Percentiles rank a stretch among this genome's conserved stretches.
These are phyloP conservation scores for Silene coronaria DNA, from an alignment of 179 eudicot species.

Conservation along the genomic window DNA sequence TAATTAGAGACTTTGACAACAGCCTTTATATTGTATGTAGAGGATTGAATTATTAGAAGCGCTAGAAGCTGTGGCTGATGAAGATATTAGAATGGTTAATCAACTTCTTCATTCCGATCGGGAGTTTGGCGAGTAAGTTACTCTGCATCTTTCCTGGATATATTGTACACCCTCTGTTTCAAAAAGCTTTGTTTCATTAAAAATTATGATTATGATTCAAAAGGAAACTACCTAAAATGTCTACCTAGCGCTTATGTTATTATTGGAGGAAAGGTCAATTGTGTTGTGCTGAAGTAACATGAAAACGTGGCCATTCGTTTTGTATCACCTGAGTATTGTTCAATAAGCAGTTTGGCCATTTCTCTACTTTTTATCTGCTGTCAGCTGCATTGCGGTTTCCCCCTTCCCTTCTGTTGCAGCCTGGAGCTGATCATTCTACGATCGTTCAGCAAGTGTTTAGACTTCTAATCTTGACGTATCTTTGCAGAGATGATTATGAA, in stretches of 20 bases:
- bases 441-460: constrained; percentile 7
- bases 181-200: too few species aligned
- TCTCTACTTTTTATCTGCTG: background rate
- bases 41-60: constrained; percentile 75
- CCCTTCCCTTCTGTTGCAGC: background rate
- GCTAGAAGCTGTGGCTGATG: constrained; percentile 55
- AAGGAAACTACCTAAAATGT: background rate
- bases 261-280: background rate
- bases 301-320: background rate
- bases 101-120: constrained; percentile 50
- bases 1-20: background rate
- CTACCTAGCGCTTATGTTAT: background rate
- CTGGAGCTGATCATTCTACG: background rate
- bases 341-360: background rate
- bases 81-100: constrained; percentile 48
- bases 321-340: background rate
- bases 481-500: constrained; percentile 79
- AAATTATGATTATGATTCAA: background rate
- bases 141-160: background rate
- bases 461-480: constrained; percentile 4
- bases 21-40: constrained; percentile 32
- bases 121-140: constrained; percentile 69
- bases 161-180: background rate
- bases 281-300: background rate
- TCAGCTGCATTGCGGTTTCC: background rate